Evolutionary conservation across 1,139 yeast species (phyloP).

Genomic region (Zygosaccharomyces sapae): DNA sequence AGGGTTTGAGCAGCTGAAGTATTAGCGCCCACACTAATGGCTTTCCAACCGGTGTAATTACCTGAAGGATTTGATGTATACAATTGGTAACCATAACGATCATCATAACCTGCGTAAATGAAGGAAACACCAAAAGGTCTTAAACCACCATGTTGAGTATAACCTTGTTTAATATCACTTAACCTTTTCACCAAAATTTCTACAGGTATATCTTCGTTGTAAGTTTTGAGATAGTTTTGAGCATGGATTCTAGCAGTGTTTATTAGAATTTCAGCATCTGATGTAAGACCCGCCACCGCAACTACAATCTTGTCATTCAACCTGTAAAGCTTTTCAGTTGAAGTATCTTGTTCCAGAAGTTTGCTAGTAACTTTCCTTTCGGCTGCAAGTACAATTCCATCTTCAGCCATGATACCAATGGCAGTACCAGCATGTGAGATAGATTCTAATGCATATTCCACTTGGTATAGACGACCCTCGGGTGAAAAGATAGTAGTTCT

Average conservation of each 20-base stretch:
- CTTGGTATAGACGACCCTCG: conserved; percentile 94
- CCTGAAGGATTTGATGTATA: conserved; percentile 97
- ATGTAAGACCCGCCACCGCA: conserved; percentile 98
- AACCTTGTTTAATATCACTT: conserved; percentile 94
- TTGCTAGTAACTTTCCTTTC: conserved; percentile 93
- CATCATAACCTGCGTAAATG: conserved; percentile 94
- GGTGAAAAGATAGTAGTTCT: conserved; percentile 98
- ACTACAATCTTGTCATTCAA: conserved; percentile 80
- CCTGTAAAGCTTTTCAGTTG: conserved; percentile 87
- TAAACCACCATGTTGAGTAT: conserved; percentile 97
- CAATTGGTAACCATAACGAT: conserved; percentile 81
- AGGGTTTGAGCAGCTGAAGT: conserved; percentile 94
- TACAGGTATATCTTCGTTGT: conserved; percentile 88
- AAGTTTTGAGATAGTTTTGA: conserved; percentile 77
- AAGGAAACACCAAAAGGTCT: conserved; percentile 98
- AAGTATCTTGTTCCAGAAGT: conserved; percentile 86
- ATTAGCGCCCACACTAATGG: conserved; percentile 95
- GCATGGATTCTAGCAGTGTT: conserved; percentile 81
- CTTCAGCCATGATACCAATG: conserved; percentile 84
- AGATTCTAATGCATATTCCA: conserved; percentile 96
- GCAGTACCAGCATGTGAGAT: conserved; percentile 98
- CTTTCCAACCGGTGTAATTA: conserved; percentile 97
- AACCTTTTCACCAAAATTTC: conserved; percentile 82
- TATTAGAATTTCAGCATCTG: conserved; percentile 91
- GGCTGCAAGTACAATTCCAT: conserved; percentile 95